A percentile compares a stretch with the other conserved stretches of the same genome.
Evolutionary conservation across 352 stramenopile species (phyloP).

Genomic region (Globisporangium radiosum): DNA sequence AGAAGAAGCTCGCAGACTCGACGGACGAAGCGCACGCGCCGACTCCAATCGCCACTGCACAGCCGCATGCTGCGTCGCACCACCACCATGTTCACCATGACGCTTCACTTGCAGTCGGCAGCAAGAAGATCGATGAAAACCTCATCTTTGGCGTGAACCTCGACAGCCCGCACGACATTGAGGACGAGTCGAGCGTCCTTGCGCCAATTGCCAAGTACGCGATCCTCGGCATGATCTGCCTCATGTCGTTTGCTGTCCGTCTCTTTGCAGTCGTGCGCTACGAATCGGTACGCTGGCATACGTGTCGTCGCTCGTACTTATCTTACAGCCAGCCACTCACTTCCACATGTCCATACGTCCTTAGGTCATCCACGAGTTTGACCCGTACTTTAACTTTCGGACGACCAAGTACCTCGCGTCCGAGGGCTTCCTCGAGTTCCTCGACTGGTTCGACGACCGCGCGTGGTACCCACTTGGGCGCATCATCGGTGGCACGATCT

Average conservation of each 20-base stretch:
- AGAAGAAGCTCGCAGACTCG: slow-evolving; percentile 31
- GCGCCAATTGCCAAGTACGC: slow-evolving; percentile 83
- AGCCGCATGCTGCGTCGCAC: slow-evolving; percentile 1
- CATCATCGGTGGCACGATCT: slow-evolving; percentile 92
- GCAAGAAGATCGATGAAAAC: slow-evolving; percentile 9
- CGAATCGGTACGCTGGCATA: slow-evolving; percentile 59
- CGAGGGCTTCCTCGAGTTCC: slow-evolving; percentile 94
- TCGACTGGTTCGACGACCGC: slow-evolving; percentile 97
- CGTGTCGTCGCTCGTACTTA: no score
- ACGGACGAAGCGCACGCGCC: slow-evolving; percentile 17
- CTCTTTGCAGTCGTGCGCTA: slow-evolving; percentile 92
- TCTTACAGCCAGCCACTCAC: not conserved
- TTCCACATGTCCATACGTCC: not conserved
- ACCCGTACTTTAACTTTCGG: slow-evolving; percentile 98
- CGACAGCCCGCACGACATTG: slow-evolving; percentile 43
- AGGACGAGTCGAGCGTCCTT: slow-evolving; percentile 70
- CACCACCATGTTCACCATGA: not conserved
- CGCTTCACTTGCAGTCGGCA: not conserved
- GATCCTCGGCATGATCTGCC: slow-evolving; percentile 90
- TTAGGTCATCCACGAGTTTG: slow-evolving; percentile 88
- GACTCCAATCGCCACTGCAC: not conserved
- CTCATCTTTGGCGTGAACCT: slow-evolving; percentile 63
- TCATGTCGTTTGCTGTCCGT: slow-evolving; percentile 91
- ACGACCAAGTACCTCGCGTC: slow-evolving; percentile 95
- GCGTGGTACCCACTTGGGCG: slow-evolving; percentile 91